Conservation (phyloP, 768 basidiomycete genomes). For the Rhizopogon vinicolor region DNA sequence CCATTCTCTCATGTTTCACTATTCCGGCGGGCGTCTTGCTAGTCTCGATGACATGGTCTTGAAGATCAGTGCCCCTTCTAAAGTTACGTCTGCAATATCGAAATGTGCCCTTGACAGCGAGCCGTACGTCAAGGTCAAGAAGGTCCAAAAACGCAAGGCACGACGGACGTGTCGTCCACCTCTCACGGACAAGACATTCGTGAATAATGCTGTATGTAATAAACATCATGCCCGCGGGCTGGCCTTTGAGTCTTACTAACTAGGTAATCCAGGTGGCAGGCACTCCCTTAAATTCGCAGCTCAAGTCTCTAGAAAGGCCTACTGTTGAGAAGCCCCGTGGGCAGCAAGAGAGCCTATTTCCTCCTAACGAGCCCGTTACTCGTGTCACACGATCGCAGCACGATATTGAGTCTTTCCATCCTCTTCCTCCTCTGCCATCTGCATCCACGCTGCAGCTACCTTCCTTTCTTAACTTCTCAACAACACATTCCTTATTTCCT, state of each 20-base stretch:
- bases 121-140: conserved; percentile 17
- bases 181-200: conserved; percentile 27
- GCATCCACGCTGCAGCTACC: conserved; percentile 35
- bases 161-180: conserved; percentile 22
- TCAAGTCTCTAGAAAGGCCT: neutral
- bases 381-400: conserved; percentile 5
- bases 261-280: conserved; percentile 5
- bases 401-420: conserved; percentile 17
- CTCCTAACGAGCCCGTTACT: conserved; percentile 10
- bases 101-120: conserved; percentile 14
- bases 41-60: conserved; percentile 37
- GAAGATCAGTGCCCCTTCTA: conserved; percentile 25
- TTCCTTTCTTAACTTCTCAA: conserved; percentile 30
- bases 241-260: conserved; percentile 10
- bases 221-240: neutral
- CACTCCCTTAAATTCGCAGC: neutral
- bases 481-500: conserved; percentile 11
- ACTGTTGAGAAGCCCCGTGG: neutral
- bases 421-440: conserved; percentile 30
- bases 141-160: conserved; percentile 15
- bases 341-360: neutral
- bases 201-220: conserved; percentile 25
- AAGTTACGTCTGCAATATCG: conserved; percentile 24
- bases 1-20: conserved; percentile 26
- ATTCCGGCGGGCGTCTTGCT: conserved; percentile 38